Base-by-base conservation (phyloP, 176 grass and related monocot genomes). In the Puya raimondii region DNA sequence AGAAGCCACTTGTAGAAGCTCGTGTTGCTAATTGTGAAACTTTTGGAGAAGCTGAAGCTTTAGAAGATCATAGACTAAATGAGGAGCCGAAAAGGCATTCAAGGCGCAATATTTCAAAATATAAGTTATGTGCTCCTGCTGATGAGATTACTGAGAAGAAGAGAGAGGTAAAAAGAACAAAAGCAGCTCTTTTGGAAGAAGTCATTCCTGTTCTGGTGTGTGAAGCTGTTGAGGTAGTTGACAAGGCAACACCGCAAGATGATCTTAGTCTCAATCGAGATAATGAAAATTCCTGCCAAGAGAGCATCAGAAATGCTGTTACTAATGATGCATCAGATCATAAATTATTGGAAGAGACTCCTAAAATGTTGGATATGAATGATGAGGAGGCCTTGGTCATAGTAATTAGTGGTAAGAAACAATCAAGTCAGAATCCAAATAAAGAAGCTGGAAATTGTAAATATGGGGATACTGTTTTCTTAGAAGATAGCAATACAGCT, bases 121-220 rank as follows among this genome's bases (percentile, higher is more conserved):
- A 61, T 61, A 16, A 61, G 56, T 18, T 9, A 61, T 1, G n/a
- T 61, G 56, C 16, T 11, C 16, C 56, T 61, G 56, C 16, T 61
- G 56, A 20, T 61, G 56, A 18, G 16, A 61, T 18, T 10, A 18
- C 21, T 61, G 56, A 20, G 21, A 61, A 50, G 23, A 70, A 74
- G 66, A 65, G 49, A 26, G 18, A 50, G 65, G 63, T 74, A 78
- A 86, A 86, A 70, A 78, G 64, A 65, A 74, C 78, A 66, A 16
- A 14, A 4, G 65, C 64, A 58, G 8, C 18, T 48, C 23, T 12
- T 69, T 54, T 71, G 48, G 56, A 70, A 70, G 74, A 77, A 58
- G 50, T 47, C 9, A 20, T 61, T 56, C 50, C 53, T 33, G 26
- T 70, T 47, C 48, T 50, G 3, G 70, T 74, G 23, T 14, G 12